Base-by-base conservation (phyloP, 2,329 filamentous ascomycete genomes). In the Penicillium freii region DNA sequence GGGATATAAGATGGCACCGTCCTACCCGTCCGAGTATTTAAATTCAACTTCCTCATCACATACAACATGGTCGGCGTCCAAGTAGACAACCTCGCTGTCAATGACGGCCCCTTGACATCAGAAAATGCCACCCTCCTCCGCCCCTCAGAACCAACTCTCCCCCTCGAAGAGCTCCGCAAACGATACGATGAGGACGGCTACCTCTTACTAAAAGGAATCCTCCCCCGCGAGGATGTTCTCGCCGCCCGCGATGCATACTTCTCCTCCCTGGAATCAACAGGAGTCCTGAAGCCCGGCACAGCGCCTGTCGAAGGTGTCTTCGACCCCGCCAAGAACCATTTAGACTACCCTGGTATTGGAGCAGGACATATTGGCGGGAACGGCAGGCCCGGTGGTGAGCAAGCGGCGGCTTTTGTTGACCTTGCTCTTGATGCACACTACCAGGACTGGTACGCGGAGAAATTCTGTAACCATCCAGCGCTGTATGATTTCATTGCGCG, bases 251-350 rank as follows among this genome's bases (percentile, higher is more conserved):
- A 78, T 54, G 69, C 76, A 33, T 86, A 85, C 67, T 86, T 86
- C 66, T 69, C 73, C 3, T 79, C 80, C 43, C 72, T 87, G 5
- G 73, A 78, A 1, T 78, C 83, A 1, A 86, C 79, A 29, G 82
- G 82, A 0, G 79, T 87, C 36, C 71, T 87, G 1, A 80, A 83
- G 58, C 79, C 81, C 0, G 81, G 77, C 36, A 82, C 80, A 0
- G 68, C 76, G 5, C 75, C 81, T 0, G 77, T 83, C 0, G 75
- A 83, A 1, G 83, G 84, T 0, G 78, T 85, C 54, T 86, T 84
- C 63, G 77, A 83, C 64, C 48, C 71, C 0, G 54, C 69, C 0
- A 78, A 78, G 53, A 68, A 76, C 38, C 69, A 73, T 11, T 66
- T 72, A 17, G 73, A 81, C 39, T 83, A 76, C 56, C 81, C 81